Percentiles rank a stretch among this genome's conserved stretches.
These are phyloP conservation scores for Pestalotiopsis sp. DNA, from an alignment of 2,329 filamentous ascomycete species.

Conservation along the genomic window DNA sequence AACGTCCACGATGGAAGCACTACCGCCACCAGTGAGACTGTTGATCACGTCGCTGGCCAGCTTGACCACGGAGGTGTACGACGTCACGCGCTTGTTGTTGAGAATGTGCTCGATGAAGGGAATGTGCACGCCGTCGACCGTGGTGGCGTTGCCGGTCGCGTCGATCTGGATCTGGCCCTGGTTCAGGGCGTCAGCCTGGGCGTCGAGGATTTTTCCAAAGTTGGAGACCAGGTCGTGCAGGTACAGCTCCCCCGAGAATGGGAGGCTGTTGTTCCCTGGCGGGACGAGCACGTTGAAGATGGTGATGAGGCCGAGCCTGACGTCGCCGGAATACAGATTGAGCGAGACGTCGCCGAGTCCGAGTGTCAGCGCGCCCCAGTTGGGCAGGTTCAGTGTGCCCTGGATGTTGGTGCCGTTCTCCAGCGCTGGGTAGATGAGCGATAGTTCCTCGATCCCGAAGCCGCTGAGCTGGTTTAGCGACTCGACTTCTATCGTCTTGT, in stretches of 20 bases:
- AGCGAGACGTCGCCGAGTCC: constrained; percentile 49
- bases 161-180: constrained; percentile 44
- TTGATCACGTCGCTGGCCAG: constrained; percentile 40
- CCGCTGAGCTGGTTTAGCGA: constrained; percentile 42
- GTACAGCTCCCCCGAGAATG: constrained; percentile 44
- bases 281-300: constrained; percentile 42
- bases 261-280: constrained; percentile 44
- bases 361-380: constrained; percentile 45
- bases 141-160: constrained; percentile 43
- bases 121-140: constrained; percentile 45
- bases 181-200: constrained; percentile 38
- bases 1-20: constrained; percentile 33
- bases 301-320: constrained; percentile 41
- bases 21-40: constrained; percentile 30
- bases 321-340: constrained; percentile 42
- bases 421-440: constrained; percentile 38
- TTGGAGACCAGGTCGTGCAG: constrained; percentile 45
- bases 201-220: constrained; percentile 39
- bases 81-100: constrained; percentile 38
- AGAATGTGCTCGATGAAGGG: constrained; percentile 47
- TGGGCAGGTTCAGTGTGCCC: constrained; percentile 47
- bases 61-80: constrained; percentile 40
- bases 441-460: constrained; percentile 38
- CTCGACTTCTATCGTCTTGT: constrained; percentile 43
- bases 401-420: constrained; percentile 44